A percentile compares a stretch with the other conserved stretches of the same genome.
phyloP scores from a whole-genome alignment of 2,329 filamentous ascomycete genomes.

The Cercospora canescens region DNA sequence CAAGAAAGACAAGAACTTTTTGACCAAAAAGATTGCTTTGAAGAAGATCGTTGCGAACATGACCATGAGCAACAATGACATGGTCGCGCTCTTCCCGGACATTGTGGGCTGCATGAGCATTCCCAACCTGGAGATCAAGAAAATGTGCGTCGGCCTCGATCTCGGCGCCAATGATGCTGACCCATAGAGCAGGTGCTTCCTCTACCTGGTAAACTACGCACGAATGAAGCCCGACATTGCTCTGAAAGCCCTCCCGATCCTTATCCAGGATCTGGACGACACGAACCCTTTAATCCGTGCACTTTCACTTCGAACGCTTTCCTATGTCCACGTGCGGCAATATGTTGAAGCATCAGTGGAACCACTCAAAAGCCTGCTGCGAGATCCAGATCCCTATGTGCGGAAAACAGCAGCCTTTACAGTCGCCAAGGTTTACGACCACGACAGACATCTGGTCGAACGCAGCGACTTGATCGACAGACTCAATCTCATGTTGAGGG shows the following conservation, averaged over 20 bases:
- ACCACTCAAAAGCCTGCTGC: constrained; percentile 78
- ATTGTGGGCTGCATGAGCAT: constrained; percentile 95
- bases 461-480: constrained; percentile 87
- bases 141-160: constrained; percentile 68
- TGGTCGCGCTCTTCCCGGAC: constrained; percentile 95
- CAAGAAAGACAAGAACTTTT: constrained; percentile 97
- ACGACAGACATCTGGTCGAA: constrained; percentile 88
- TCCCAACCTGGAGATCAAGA: constrained; percentile 95
- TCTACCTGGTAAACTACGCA: constrained; percentile 96
- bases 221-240: constrained; percentile 92
- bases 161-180: constrained; percentile 31
- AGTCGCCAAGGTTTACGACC: constrained; percentile 96
- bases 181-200: constrained; percentile 72
- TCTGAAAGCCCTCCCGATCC: constrained; percentile 82
- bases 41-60: constrained; percentile 99
- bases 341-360: constrained; percentile 90
- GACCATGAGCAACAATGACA: constrained; percentile 99
- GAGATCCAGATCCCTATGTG: constrained; percentile 90
- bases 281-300: constrained; percentile 89
- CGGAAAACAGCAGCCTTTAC: constrained; percentile 96
- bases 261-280: constrained; percentile 81
- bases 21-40: constrained; percentile 92
- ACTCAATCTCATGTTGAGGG: constrained; percentile 83
- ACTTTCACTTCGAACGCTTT: constrained; percentile 89
- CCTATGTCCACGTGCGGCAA: constrained; percentile 94